phyloP scores from a whole-genome alignment of 139 green algal species.

The Tetradesmus lagerheimii region DNA sequence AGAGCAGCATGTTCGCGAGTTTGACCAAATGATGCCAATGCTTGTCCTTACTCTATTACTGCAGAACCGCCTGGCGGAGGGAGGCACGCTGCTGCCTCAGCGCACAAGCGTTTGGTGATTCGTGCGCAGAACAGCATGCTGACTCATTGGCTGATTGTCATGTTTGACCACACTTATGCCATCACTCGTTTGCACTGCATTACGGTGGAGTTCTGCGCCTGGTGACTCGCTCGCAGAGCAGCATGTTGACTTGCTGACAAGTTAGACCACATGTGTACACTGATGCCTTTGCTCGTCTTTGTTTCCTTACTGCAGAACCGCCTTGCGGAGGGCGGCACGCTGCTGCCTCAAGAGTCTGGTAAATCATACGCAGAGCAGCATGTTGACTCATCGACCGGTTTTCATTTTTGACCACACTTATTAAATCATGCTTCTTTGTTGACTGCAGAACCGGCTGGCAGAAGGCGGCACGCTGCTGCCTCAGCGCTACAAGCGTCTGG shows the following conservation, averaged over 20 bases:
- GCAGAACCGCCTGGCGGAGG: slow-evolving; percentile 52
- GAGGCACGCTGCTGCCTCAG: slow-evolving; percentile 72
- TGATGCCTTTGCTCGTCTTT: neutral
- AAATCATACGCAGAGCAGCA: slow-evolving; percentile 50
- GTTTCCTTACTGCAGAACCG: slow-evolving; percentile 41
- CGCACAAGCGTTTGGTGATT: slow-evolving; percentile 75
- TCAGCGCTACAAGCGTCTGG: slow-evolving; percentile 72
- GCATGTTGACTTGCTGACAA: neutral
- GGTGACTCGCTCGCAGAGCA: slow-evolving; percentile 57
- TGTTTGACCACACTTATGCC: too few species aligned
- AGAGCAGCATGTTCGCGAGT: slow-evolving; percentile 76
- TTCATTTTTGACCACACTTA: neutral
- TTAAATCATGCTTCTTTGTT: too few species aligned
- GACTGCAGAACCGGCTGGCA: slow-evolving; percentile 55
- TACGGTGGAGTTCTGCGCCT: too few species aligned
- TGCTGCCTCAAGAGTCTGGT: slow-evolving; percentile 77
- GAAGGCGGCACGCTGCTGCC: slow-evolving; percentile 75
- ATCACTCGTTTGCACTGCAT: slow-evolving; percentile 68
- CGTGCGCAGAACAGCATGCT: neutral
- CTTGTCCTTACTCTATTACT: neutral
- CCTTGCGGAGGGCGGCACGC: slow-evolving; percentile 56
- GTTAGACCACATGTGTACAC: neutral
- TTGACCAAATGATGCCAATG: too few species aligned
- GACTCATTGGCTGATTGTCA: neutral
- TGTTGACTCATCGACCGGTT: too few species aligned